Conservation (phyloP, 2,329 filamentous ascomycete species). For the Tolypocladium cylindrosporum region DNA sequence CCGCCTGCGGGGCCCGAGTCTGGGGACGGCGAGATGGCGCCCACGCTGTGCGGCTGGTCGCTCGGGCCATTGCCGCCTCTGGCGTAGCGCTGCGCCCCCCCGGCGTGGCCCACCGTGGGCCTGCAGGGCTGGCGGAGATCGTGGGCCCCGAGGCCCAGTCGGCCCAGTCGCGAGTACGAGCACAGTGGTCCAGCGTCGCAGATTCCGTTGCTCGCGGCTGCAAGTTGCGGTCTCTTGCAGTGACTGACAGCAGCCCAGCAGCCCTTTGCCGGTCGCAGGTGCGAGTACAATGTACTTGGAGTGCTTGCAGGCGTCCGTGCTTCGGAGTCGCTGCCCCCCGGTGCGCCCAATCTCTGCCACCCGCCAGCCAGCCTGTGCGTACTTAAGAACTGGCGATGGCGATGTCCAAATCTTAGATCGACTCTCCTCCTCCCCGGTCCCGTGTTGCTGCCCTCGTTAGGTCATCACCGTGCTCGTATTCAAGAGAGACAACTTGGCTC, state of each 20-base stretch:
- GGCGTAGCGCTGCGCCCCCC: constrained; percentile 1
- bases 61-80: constrained; percentile 4
- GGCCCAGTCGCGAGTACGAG: not conserved
- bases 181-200: not conserved
- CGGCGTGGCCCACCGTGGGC: not conserved
- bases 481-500: not conserved
- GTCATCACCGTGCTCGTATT: not conserved
- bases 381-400: constrained; percentile 5
- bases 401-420: constrained; percentile 3
- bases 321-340: not conserved
- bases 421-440: not conserved
- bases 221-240: not conserved
- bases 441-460: not conserved
- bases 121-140: constrained; percentile 3
- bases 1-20: constrained; percentile 3
- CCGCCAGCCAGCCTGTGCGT: not conserved
- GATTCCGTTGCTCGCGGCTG: not conserved
- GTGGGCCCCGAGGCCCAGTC: not conserved
- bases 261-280: not conserved
- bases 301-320: not conserved
- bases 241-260: not conserved
- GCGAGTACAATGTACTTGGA: not conserved
- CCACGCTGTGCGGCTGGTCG: not conserved
- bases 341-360: not conserved
- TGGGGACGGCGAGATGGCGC: constrained; percentile 4